phyloP scores from a whole-genome alignment of 257 asterid genomes.

The Solanum chmielewskii region DNA sequence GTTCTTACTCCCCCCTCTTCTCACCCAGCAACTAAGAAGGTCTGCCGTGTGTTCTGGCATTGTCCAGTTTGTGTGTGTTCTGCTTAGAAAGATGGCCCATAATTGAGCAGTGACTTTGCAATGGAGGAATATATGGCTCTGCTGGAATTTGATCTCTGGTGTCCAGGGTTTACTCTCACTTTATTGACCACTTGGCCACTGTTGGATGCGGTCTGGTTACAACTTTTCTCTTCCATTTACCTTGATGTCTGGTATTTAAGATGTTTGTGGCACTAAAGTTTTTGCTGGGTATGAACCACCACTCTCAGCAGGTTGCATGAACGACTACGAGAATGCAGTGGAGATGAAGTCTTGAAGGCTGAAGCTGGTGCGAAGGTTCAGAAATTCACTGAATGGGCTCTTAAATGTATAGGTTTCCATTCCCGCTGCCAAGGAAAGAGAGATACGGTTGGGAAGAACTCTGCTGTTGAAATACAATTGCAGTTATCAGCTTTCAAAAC shows the following conservation, averaged over 20 bases:
- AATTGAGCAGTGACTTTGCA: too few relatives aligned
- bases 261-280: not conserved
- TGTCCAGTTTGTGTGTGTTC: too few relatives aligned
- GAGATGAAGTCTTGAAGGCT: slow-evolving; percentile 90
- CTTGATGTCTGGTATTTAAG: not conserved
- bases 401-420: slow-evolving; percentile 95
- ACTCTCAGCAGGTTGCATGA: slow-evolving; percentile 65
- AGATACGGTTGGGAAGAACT: slow-evolving; percentile 59
- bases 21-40: too few relatives aligned
- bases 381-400: slow-evolving; percentile 99
- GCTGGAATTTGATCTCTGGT: not conserved
- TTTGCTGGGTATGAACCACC: slow-evolving; percentile 9
- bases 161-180: not conserved
- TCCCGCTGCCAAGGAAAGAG: slow-evolving; percentile 88
- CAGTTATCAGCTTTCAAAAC: slow-evolving; percentile 91
- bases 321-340: slow-evolving; percentile 94
- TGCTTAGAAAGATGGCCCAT: too few relatives aligned
- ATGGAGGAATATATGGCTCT: too few relatives aligned
- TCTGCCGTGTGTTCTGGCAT: too few relatives aligned
- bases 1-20: too few relatives aligned
- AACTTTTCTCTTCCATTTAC: not conserved
- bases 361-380: slow-evolving; percentile 98
- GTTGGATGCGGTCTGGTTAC: not conserved
- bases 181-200: not conserved
- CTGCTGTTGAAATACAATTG: slow-evolving; percentile 69